Base-by-base conservation (phyloP, 2,329 filamentous ascomycete genomes). In the Didymella pinodella region DNA sequence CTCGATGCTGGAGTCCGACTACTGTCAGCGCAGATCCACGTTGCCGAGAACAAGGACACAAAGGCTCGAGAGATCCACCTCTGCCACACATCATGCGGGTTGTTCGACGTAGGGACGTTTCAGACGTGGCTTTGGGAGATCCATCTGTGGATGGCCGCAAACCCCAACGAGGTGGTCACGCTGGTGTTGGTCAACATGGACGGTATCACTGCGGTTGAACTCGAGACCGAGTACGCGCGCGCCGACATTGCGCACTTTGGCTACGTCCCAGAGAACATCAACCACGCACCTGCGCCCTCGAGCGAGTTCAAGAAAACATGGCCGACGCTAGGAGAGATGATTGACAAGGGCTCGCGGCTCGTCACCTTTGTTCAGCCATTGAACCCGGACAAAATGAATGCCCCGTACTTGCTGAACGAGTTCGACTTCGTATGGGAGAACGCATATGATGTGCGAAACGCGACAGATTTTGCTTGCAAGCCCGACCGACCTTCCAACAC, bases 151-250 rank as follows among this genome's bases (percentile, higher is more conserved):
- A 81, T 93, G 78, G 84, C 87, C 66, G 71, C 71, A 12, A 86
- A 92, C 74, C 82, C 86, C 3, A 86, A 88, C 76, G 90, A 92
- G 25, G 89, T 93, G 20, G 85, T 93, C 16, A 92, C 90, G 2
- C 73, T 93, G 12, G 74, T 93, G 29, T 80, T 91, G 36, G 89
- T 91, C 68, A 92, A 91, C 77, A 84, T 84, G 20, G 86, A 88
- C 71, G 77, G 82, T 43, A 82, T 84, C 20, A 74, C 80, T 2
- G 83, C 84, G 2, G 74, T 80, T 1, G 80, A 84, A 8, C 85
- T 90, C 57, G 75, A 85, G 50, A 72, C 78, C 11, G 84, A 68
- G 26, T 70, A 68, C 47, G 52, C 59, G 22, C 63, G 57, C 56
- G 67, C 88, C 7, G 84, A 86, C 47, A 82, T 92, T 48, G 73